These are phyloP conservation scores for Annulohypoxylon maeteangense DNA, from an alignment of 495 filamentous ascomycete species.

Conservation along the genomic window DNA sequence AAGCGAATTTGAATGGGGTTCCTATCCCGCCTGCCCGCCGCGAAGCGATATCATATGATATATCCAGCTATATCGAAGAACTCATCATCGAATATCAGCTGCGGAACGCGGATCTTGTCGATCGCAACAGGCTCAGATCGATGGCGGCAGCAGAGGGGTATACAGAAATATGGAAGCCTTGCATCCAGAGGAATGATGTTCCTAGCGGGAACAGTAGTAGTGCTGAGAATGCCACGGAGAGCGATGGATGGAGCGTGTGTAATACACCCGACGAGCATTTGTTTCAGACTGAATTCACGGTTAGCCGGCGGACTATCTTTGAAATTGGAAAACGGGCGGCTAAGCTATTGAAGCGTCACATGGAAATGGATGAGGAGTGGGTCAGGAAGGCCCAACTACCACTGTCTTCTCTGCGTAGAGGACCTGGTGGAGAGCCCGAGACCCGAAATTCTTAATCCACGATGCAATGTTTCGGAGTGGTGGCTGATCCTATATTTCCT, in stretches of 20 bases:
- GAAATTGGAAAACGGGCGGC: slow-evolving; percentile 50
- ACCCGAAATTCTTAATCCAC: background rate
- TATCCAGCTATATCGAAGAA: slow-evolving; percentile 43
- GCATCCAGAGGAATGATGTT: slow-evolving; percentile 15
- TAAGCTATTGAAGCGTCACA: slow-evolving; percentile 36
- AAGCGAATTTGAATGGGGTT: slow-evolving; percentile 1
- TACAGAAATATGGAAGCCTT: slow-evolving; percentile 46
- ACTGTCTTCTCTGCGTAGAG: slow-evolving; percentile 21
- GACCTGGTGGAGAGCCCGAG: slow-evolving; percentile 5
- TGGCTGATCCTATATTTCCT: background rate
- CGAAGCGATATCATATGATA: slow-evolving; percentile 45
- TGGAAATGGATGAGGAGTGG: slow-evolving; percentile 35
- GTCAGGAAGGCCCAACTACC: slow-evolving; percentile 15
- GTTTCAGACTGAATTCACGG: slow-evolving; percentile 51
- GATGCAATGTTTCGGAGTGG: background rate
- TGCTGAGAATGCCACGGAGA: background rate
- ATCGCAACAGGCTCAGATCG: slow-evolving; percentile 47
- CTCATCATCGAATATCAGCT: slow-evolving; percentile 51
- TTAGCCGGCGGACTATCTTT: slow-evolving; percentile 43
- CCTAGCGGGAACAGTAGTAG: background rate
- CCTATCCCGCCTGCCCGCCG: slow-evolving; percentile 35
- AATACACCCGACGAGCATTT: slow-evolving; percentile 45
- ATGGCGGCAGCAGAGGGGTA: slow-evolving; percentile 37
- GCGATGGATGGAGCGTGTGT: slow-evolving; percentile 30
- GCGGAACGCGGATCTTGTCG: slow-evolving; percentile 41